phyloP scores from a whole-genome alignment of 2,329 filamentous ascomycete genomes.

The Sporothrix curviconia region DNA sequence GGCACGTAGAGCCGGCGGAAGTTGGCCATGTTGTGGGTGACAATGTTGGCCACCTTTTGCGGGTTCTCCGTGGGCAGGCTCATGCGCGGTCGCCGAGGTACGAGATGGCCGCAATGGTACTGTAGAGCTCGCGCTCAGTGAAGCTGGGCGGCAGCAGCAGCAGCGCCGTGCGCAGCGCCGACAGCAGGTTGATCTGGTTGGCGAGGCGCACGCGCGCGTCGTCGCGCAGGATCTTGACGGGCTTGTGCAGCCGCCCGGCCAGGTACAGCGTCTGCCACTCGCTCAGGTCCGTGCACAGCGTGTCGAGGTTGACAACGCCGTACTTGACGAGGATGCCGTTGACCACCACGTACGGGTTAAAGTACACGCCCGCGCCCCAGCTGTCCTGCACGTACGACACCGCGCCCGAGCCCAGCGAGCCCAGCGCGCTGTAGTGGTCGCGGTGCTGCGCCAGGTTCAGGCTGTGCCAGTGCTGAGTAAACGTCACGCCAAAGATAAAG shows the following conservation, averaged over 20 bases:
- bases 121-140: constrained; percentile 81
- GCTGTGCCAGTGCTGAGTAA: constrained; percentile 94
- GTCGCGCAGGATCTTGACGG: constrained; percentile 93
- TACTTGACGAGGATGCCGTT: constrained; percentile 98
- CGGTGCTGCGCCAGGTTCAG: constrained; percentile 84
- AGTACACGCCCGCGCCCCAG: constrained; percentile 92
- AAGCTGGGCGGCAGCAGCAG: constrained; percentile 79
- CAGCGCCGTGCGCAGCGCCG: constrained; percentile 82
- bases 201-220: constrained; percentile 86
- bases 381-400: constrained; percentile 81
- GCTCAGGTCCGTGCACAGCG: constrained; percentile 75
- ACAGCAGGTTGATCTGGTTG: constrained; percentile 92
- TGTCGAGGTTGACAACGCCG: constrained; percentile 90
- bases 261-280: constrained; percentile 94
- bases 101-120: constrained; percentile 83
- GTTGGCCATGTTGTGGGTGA: constrained; percentile 81
- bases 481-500: constrained; percentile 92
- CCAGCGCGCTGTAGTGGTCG: constrained; percentile 84
- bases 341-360: constrained; percentile 90
- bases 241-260: constrained; percentile 93
- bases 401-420: constrained; percentile 73
- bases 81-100: constrained; percentile 98
- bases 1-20: constrained; percentile 89
- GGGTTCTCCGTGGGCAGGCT: constrained; percentile 81
- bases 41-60: constrained; percentile 89